phyloP scores from a whole-genome alignment of 176 grass and related monocot genomes.

The Ananas comosus region DNA sequence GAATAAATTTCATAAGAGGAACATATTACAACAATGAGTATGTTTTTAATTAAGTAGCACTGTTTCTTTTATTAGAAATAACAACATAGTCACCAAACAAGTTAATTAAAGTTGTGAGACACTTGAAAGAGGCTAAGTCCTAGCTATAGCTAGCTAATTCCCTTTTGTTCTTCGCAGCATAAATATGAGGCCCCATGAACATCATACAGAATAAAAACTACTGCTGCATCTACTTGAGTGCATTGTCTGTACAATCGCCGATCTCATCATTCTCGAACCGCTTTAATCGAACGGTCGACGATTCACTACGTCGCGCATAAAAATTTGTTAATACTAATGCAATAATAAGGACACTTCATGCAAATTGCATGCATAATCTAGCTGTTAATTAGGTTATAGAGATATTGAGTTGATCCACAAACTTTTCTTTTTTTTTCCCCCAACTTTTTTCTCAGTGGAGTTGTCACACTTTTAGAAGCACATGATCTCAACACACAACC shows the following conservation, averaged over 20 bases:
- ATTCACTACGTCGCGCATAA: neutral
- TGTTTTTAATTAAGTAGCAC: no score
- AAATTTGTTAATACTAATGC: neutral
- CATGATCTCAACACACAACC: constrained; percentile 36
- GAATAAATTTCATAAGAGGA: no score
- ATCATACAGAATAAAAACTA: neutral
- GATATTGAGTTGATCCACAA: neutral
- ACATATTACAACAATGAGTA: no score
- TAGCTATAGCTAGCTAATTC: neutral
- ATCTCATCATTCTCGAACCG: neutral
- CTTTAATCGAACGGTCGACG: neutral
- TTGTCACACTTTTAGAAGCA: constrained; percentile 54
- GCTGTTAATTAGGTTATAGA: neutral
- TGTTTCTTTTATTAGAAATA: no score
- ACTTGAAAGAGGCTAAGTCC: neutral
- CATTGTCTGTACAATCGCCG: neutral
- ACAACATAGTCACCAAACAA: no score
- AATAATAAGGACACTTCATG: neutral
- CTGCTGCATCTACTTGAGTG: neutral
- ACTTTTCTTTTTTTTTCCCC: neutral
- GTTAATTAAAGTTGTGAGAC: neutral
- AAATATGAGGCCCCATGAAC: neutral
- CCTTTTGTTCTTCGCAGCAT: neutral
- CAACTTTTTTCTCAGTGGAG: constrained; percentile 18
- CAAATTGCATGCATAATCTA: neutral